Conservation (phyloP, 2,329 filamentous ascomycete genomes). For the Rhynchosporium graminicola region DNA sequence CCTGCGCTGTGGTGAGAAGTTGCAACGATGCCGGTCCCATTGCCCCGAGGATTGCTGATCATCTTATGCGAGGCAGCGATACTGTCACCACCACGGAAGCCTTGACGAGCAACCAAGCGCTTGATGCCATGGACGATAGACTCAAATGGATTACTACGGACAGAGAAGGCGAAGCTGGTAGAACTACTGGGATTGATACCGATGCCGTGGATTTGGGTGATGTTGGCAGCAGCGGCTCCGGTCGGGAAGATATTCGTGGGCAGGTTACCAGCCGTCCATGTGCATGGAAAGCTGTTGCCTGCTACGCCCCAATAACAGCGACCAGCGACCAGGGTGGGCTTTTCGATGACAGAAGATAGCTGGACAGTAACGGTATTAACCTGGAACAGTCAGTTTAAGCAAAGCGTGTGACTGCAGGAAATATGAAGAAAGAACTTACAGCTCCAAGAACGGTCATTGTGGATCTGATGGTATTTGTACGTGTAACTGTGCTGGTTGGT, state of each 20-base stretch:
- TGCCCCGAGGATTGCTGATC: background rate
- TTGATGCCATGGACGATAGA: too few relatives aligned
- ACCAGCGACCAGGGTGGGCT: conserved; percentile 5
- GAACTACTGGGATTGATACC: too few relatives aligned
- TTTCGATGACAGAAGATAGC: background rate
- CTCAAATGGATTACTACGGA: too few relatives aligned
- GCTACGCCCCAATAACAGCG: conserved; percentile 11
- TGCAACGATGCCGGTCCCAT: background rate
- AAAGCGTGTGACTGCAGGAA: background rate
- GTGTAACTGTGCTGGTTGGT: background rate
- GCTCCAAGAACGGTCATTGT: background rate
- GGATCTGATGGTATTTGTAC: background rate
- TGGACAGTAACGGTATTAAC: conserved; percentile 9
- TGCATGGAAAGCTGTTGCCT: conserved; percentile 12
- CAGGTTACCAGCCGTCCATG: conserved; percentile 1
- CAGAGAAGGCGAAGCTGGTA: too few relatives aligned
- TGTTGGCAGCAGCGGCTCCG: background rate
- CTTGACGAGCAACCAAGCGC: too few relatives aligned
- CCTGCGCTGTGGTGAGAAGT: conserved; percentile 1
- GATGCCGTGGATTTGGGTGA: too few relatives aligned
- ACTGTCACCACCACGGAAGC: too few relatives aligned
- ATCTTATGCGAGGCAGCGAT: too few relatives aligned
- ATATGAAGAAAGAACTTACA: background rate
- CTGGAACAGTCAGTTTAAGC: background rate
- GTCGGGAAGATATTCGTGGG: background rate